Conservation (phyloP, 768 basidiomycete genomes). For the Sutorius australiensis region DNA sequence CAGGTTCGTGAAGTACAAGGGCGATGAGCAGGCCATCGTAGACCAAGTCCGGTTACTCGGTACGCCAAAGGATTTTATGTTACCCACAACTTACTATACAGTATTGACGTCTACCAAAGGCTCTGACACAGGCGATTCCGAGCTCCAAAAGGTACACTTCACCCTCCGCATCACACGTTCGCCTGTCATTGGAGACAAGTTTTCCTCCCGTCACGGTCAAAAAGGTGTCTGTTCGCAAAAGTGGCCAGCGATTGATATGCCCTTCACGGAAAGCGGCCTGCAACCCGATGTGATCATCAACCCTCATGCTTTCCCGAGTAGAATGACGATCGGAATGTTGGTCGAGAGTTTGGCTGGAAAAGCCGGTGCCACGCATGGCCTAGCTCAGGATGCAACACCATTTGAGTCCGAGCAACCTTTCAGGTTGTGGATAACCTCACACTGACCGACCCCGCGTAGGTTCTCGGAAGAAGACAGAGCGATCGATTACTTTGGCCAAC, state of each 20-base stretch:
- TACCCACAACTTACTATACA: not conserved
- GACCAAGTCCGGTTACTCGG: constrained; percentile 91
- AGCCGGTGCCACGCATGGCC: constrained; percentile 95
- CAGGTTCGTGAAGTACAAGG: constrained; percentile 90
- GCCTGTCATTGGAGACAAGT: constrained; percentile 98
- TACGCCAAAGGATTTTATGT: constrained; percentile 29
- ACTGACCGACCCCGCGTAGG: constrained; percentile 38
- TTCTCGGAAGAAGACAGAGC: constrained; percentile 98
- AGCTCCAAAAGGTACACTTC: constrained; percentile 89
- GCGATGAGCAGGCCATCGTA: constrained; percentile 86
- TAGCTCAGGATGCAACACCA: constrained; percentile 97
- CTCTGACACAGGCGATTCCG: constrained; percentile 80
- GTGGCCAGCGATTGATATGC: constrained; percentile 98
- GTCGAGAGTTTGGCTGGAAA: constrained; percentile 99
- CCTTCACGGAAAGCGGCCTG: constrained; percentile 97
- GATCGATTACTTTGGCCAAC: constrained; percentile 94
- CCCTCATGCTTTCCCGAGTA: constrained; percentile 97
- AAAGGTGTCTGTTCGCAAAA: constrained; percentile 99
- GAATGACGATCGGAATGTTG: constrained; percentile 99
- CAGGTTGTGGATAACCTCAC: not conserved
- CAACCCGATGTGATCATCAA: constrained; percentile 99
- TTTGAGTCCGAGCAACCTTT: constrained; percentile 68
- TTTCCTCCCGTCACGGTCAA: constrained; percentile 97
- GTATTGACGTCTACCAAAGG: constrained; percentile 42
- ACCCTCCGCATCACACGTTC: constrained; percentile 90